Percentiles rank a stretch among this genome's conserved stretches.
Evolutionary conservation across 257 asterid genomes (phyloP).

Genomic region (Echium plantagineum): DNA sequence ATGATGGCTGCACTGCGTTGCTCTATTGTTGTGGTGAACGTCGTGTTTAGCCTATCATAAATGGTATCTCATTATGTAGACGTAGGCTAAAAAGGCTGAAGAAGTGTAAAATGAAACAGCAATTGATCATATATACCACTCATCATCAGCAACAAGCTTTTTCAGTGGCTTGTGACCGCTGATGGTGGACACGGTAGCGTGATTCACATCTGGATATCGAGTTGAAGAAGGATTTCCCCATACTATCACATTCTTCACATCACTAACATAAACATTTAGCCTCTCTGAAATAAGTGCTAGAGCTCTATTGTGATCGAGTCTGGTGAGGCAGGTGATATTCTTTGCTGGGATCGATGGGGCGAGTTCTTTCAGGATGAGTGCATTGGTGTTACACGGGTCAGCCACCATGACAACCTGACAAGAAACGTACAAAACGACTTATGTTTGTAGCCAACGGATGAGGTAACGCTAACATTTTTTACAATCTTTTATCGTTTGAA

Average conservation of each 20-base stretch:
- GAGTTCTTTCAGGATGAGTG: conserved; percentile 59
- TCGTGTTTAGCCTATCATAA: conserved; percentile 36
- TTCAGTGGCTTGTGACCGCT: conserved; percentile 30
- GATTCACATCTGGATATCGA: conserved; percentile 75
- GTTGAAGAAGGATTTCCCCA: conserved; percentile 95
- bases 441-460: too few relatives aligned
- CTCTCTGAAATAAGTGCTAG: conserved; percentile 51
- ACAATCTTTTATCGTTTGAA: too few relatives aligned
- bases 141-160: conserved; percentile 42
- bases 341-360: conserved; percentile 60
- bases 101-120: not conserved
- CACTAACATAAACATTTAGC: conserved; percentile 45
- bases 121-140: conserved; percentile 33
- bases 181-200: conserved; percentile 36
- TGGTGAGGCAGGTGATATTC: conserved; percentile 73
- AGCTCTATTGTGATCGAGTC: conserved; percentile 81
- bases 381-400: conserved; percentile 82
- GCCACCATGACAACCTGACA: conserved; percentile 70
- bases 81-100: not conserved
- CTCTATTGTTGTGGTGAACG: conserved; percentile 54
- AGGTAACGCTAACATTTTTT: too few relatives aligned
- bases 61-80: not conserved
- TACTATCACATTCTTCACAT: conserved; percentile 61
- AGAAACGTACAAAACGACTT: not conserved
- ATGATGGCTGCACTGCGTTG: conserved; percentile 65